Conservation (phyloP, 306 rosid species). For the Begonia fuchsioides region DNA sequence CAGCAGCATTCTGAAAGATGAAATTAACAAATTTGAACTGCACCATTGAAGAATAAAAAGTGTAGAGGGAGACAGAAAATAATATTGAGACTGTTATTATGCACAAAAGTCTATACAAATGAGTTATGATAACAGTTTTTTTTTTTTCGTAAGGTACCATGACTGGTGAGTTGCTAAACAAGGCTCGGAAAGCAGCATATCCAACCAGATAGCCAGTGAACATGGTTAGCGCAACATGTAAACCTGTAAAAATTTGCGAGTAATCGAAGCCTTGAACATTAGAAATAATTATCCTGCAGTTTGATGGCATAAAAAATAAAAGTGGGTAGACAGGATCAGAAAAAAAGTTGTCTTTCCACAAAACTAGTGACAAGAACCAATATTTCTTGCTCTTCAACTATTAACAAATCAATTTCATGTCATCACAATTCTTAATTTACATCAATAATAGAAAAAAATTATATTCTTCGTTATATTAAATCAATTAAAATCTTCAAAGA, state of each 20-base stretch:
- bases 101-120: not conserved
- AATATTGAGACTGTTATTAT: too few relatives aligned
- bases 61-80: not conserved
- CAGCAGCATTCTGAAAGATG: conserved; percentile 61
- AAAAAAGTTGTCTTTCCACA: too few relatives aligned
- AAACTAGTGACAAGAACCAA: too few relatives aligned
- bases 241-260: conserved; percentile 36
- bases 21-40: not conserved
- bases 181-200: conserved; percentile 63
- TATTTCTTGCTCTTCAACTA: too few relatives aligned
- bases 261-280: conserved; percentile 5
- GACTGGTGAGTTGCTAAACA: conserved; percentile 60
- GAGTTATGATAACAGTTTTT: not conserved
- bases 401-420: too few relatives aligned
- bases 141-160: conserved; percentile 37
- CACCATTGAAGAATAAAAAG: conserved; percentile 1
- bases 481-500: too few relatives aligned
- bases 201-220: conserved; percentile 79
- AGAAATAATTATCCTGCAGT: too few relatives aligned
- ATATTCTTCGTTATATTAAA: too few relatives aligned
- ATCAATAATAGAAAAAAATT: too few relatives aligned
- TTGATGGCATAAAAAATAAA: too few relatives aligned
- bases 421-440: too few relatives aligned
- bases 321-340: too few relatives aligned
- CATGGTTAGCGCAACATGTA: conserved; percentile 70